Percentiles rank a stretch among this genome's conserved stretches.
phyloP scores from a whole-genome alignment of 2,329 filamentous ascomycete species.

The Penicillium sp. region DNA sequence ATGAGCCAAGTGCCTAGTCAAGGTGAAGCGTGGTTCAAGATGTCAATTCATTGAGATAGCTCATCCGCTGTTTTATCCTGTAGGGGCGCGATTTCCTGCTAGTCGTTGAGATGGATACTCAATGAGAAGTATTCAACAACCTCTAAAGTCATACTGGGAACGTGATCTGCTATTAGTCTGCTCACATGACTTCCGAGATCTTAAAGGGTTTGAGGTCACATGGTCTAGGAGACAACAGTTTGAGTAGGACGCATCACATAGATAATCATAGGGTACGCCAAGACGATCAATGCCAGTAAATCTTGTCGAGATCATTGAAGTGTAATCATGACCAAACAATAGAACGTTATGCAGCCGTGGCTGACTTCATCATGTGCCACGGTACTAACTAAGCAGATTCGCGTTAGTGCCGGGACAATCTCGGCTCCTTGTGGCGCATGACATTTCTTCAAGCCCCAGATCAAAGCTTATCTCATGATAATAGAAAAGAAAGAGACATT shows the following conservation, averaged over 20 bases:
- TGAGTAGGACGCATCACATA: no score
- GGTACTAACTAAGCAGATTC: not conserved
- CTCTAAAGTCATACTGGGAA: not conserved
- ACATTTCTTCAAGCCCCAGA: not conserved
- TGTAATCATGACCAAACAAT: not conserved
- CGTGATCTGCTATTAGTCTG: no score
- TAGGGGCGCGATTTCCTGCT: not conserved
- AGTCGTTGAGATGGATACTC: not conserved
- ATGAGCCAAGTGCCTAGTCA: not conserved
- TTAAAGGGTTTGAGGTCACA: not conserved
- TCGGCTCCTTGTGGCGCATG: not conserved
- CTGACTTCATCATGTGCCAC: not conserved
- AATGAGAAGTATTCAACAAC: not conserved
- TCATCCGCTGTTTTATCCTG: not conserved
- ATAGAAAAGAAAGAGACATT: not conserved
- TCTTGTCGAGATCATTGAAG: not conserved
- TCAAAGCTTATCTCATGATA: not conserved
- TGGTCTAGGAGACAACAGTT: no score
- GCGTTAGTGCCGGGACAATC: not conserved
- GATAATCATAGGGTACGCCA: no score
- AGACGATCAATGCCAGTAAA: no score
- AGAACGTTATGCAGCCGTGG: not conserved
- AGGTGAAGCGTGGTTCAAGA: not conserved
- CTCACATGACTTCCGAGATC: no score
- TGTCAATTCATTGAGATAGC: not conserved